These are phyloP conservation scores for Fusarium falciforme DNA, from an alignment of 2,329 filamentous ascomycete species.

Conservation along the genomic window DNA sequence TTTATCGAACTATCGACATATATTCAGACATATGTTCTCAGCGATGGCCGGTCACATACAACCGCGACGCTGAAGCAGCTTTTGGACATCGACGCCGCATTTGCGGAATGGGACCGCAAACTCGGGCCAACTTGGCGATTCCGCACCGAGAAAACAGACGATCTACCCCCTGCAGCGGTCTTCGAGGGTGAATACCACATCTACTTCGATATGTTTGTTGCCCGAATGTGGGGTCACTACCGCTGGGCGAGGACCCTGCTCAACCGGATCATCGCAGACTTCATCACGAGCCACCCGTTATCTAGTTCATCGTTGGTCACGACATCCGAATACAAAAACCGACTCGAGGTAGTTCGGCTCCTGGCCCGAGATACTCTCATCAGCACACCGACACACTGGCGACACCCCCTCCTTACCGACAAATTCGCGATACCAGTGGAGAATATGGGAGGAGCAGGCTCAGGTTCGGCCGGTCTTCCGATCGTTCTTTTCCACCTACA, in stretches of 20 bases:
- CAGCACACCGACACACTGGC: constrained; percentile 63
- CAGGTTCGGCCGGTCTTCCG: constrained; percentile 61
- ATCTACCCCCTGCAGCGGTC: constrained; percentile 54
- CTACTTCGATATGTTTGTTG: constrained; percentile 65
- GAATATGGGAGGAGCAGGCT: constrained; percentile 53
- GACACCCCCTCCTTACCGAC: constrained; percentile 58
- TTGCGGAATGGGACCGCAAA: constrained; percentile 53
- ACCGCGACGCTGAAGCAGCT: constrained; percentile 52
- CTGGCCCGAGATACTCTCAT: constrained; percentile 58
- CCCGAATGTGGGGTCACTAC: constrained; percentile 69
- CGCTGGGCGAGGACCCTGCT: constrained; percentile 68
- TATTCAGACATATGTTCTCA: constrained; percentile 48
- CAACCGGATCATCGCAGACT: constrained; percentile 61
- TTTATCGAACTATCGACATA: constrained; percentile 54
- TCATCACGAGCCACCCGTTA: constrained; percentile 52
- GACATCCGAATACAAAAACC: constrained; percentile 44
- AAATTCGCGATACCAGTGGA: constrained; percentile 51
- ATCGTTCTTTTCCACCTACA: constrained; percentile 62
- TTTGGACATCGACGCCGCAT: constrained; percentile 52
- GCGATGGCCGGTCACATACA: constrained; percentile 52
- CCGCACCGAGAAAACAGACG: constrained; percentile 45
- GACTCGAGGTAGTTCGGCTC: constrained; percentile 50
- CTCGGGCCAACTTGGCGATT: constrained; percentile 53
- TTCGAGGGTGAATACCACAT: constrained; percentile 66
- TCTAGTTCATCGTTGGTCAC: constrained; percentile 51